Evolutionary conservation across 2,329 filamentous ascomycete genomes (phyloP), one percentile per base, ranked within the genome.

Genomic region (Ilyonectria sp.): DNA sequence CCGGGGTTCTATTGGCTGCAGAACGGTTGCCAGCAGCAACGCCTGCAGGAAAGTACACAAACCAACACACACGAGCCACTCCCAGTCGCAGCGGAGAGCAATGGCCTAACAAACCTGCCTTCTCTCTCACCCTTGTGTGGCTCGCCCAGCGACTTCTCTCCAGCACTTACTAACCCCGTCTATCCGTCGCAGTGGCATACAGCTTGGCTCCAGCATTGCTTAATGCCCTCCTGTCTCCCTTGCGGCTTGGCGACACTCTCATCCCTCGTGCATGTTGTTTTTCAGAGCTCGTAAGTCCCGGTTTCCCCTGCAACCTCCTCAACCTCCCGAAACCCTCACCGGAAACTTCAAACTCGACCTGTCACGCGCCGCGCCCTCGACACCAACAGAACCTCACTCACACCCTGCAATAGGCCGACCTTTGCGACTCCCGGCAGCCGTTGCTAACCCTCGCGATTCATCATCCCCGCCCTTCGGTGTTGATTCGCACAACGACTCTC

Each of bases 21-120:
- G 17, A 7, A 4, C 44, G 62, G 77, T 79, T 79, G 77, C 72
- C 75, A 79, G 29, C 74, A 67, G 78, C 79, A 80, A 80, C 79
- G 69, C 59, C 56, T 58, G 31, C 61, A 26, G 23, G 64, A 77
- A 80, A 78, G 76, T 80, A 80, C 78, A 80, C 79, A 80, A 80
- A 79, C 72, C 71, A 75, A 56, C 56, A 52, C 60, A 44, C 46
- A 44, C 52, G 57, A 63, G 49, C 54, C 58, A 21, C 43, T 29
- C 33, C 63, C 44, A 56, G 58, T 65, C 68, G 62, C 67, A 56
- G 70, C 67, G 66, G 72, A 57, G 49, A 65, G 56, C 65, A 67
- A 71, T 63, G 60, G 63, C 50, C 60, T 57, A 56, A 60, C 60
- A 71, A 55, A 54, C 56, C 62, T 60, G 57, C 60, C 57, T 61